These are phyloP conservation scores for Geranium incanum DNA, from an alignment of 441 rosid species.

Conservation along the genomic window DNA sequence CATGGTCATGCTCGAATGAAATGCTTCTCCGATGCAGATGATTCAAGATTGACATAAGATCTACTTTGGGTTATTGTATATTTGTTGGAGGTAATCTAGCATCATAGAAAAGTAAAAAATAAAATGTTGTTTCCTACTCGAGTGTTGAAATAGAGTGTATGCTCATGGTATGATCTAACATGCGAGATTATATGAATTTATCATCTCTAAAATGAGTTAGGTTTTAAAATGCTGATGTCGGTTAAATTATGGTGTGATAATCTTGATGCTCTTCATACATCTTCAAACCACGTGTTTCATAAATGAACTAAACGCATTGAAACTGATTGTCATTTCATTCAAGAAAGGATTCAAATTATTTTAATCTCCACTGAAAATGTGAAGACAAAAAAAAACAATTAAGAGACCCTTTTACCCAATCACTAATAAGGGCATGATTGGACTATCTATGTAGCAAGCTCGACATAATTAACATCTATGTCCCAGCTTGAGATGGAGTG, in stretches of 20 bases:
- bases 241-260: neutral
- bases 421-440: no score
- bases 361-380: no score
- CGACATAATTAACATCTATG: slow-evolving; percentile 35
- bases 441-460: slow-evolving; percentile 43
- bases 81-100: neutral
- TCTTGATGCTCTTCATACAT: neutral
- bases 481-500: no score
- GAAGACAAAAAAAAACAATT: slow-evolving; percentile 11
- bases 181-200: neutral
- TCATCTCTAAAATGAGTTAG: neutral
- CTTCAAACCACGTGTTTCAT: neutral
- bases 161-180: neutral
- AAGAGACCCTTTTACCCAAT: no score
- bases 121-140: neutral
- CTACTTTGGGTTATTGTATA: neutral
- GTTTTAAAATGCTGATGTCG: neutral
- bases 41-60: neutral
- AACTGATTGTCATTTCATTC: no score
- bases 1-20: neutral
- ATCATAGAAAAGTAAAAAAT: neutral
- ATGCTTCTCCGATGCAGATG: neutral
- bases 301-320: no score
- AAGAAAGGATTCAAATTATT: no score
- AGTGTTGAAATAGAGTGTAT: neutral